Conservation (phyloP, 1,284 basidiomycete species). For the Coriolopsis trogii region DNA sequence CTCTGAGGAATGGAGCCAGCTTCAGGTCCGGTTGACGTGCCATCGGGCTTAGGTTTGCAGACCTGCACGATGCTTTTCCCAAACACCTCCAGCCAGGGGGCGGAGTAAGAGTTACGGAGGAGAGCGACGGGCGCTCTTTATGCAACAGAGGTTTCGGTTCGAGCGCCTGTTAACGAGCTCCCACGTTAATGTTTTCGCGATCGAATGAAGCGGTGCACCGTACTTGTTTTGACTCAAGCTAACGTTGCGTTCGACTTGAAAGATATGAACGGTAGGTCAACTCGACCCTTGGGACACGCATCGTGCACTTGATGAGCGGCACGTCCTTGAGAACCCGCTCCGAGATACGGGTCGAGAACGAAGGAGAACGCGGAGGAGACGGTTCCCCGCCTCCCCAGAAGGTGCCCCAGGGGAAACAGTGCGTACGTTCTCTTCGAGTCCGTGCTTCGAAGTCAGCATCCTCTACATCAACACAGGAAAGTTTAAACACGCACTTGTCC, state of each 20-base stretch:
- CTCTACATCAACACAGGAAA: not conserved
- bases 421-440: conserved; percentile 1
- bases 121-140: too few relatives aligned
- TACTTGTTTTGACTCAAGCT: too few relatives aligned
- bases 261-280: too few relatives aligned
- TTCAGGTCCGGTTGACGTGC: not conserved
- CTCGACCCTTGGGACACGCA: too few relatives aligned
- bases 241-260: too few relatives aligned
- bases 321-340: not conserved
- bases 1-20: not conserved
- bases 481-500: not conserved
- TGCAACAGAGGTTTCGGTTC: too few relatives aligned
- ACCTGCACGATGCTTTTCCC: not conserved
- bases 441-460: not conserved
- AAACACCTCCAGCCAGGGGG: too few relatives aligned
- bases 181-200: conserved; percentile 5
- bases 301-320: too few relatives aligned
- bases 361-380: not conserved
- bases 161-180: conserved; percentile 2
- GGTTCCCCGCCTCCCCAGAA: conserved; percentile 4
- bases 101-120: too few relatives aligned
- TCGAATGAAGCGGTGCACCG: conserved; percentile 9
- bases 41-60: not conserved
- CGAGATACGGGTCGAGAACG: not conserved
- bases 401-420: not conserved